These are phyloP conservation scores for Lotmaria passim DNA, from an alignment of 208 protist species.

Conservation along the genomic window DNA sequence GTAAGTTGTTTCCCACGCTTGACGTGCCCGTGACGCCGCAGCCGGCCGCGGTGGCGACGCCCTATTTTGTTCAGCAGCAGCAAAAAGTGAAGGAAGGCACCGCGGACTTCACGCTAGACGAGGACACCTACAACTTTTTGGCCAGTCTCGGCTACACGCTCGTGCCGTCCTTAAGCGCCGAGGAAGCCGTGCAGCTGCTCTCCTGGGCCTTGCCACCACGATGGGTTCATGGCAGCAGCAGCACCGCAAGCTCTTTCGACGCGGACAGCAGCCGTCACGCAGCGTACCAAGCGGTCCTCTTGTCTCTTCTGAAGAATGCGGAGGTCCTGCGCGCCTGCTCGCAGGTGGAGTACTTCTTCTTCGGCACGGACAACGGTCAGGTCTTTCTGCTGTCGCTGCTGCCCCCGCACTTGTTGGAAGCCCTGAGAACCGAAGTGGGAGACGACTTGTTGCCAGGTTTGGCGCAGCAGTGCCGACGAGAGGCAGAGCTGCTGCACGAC, in stretches of 20 bases:
- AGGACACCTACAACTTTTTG: conserved; percentile 56
- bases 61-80: conserved; percentile 16
- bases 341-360: conserved; percentile 86
- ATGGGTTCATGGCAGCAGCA: neutral
- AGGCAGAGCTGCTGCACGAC: conserved; percentile 1
- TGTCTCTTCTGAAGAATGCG: neutral
- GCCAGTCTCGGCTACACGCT: conserved; percentile 62
- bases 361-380: conserved; percentile 67
- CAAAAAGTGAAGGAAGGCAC: neutral
- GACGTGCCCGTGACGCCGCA: conserved; percentile 14
- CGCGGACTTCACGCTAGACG: conserved; percentile 22
- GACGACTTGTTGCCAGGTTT: conserved; percentile 15
- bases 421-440: conserved; percentile 15
- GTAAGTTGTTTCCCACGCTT: conserved; percentile 23
- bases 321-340: conserved; percentile 36
- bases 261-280: neutral
- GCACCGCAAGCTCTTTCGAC: neutral
- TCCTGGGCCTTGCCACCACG: conserved; percentile 41
- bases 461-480: neutral
- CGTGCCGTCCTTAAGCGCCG: conserved; percentile 33
- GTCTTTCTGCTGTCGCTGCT: conserved; percentile 66
- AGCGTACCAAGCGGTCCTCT: neutral
- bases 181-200: conserved; percentile 40
- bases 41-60: conserved; percentile 21
- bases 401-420: conserved; percentile 48